Evolutionary conservation across 2,329 filamentous ascomycete species (phyloP), one percentile per base, ranked within the genome.

Genomic region (Epichloe amarillans): DNA sequence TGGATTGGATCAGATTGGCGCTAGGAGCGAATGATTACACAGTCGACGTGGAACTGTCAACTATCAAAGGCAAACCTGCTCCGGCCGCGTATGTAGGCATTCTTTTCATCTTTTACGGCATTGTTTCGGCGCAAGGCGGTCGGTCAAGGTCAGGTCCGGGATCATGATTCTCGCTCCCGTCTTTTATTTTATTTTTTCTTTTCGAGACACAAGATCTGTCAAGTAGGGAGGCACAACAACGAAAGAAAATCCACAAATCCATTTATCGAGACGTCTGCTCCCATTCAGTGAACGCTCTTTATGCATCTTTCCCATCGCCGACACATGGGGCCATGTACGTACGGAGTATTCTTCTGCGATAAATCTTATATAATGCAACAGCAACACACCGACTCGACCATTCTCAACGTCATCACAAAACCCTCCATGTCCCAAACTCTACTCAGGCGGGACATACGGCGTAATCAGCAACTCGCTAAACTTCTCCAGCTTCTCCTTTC

Each of bases 401-500:
- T 23, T 44, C n/a, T 33, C 21, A 44, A 44, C 21, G 23, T 21
- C 41, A 10, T 17, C 12, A 14, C 2, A 26, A 30, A 26, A 15
- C 4, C 14, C 23, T 30, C n/a, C 40, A 12, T 39, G 10, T 10
- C 43, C 38, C 11, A 8, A 35, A 45, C 3, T 67, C 50, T 60
- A 69, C 62, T 69, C 69, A 1, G 86, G 85, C 38, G 86, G 84
- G 47, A 85, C 74, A 62, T 83, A 91, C 0, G 86, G 87, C 56
- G 78, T 78, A 56, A 90, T 76, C 54, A 93, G 74, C 86, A 93
- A 88, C 62, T 89, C 82, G 64, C 85, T 89, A 66, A 93, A 97
- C 69, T 80, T 88, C 70, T 94, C 89, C 59, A 98, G 72, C 69
- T 82, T 91, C 64, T 97, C 91, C 75, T 94, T 95, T 43, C 93